Conservation (phyloP, 2,329 filamentous ascomycete species). For the Pleurostoma richardsiae region DNA sequence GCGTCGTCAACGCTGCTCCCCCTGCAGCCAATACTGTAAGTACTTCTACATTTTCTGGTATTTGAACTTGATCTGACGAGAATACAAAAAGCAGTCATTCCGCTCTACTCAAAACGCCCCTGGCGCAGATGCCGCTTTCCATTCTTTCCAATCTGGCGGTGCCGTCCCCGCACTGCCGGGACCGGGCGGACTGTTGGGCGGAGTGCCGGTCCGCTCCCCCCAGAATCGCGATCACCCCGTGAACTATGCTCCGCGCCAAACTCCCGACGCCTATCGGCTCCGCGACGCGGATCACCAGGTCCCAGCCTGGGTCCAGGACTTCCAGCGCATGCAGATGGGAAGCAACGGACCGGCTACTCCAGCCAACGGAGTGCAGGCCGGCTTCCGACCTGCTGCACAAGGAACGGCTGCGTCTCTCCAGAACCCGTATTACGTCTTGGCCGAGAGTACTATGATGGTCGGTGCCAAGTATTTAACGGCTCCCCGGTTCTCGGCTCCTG, state of each 20-base stretch:
- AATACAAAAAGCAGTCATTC: conserved; percentile 11
- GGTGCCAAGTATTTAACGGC: too few species aligned
- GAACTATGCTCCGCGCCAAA: background rate
- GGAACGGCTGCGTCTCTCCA: too few species aligned
- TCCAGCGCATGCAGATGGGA: conserved; percentile 1
- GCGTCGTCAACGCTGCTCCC: conserved; percentile 30
- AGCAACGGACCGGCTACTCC: background rate
- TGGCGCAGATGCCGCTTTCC: conserved; percentile 12
- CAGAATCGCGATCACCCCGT: background rate
- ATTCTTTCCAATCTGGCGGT: conserved; percentile 10
- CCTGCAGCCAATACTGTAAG: conserved; percentile 14
- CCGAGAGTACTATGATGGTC: too few species aligned
- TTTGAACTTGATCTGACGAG: background rate
- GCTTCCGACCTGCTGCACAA: background rate
- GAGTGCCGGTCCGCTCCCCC: too few species aligned
- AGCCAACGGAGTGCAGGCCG: background rate
- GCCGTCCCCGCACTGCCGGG: too few species aligned
- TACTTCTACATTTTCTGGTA: background rate
- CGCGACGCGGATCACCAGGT: background rate
- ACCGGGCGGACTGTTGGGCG: too few species aligned
- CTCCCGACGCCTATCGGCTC: too few species aligned
- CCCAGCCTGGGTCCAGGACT: conserved; percentile 4
- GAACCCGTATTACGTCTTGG: too few species aligned
- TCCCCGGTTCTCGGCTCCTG: too few species aligned
- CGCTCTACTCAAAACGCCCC: conserved; percentile 9